A percentile compares a stretch with the other conserved stretches of the same genome.
Evolutionary conservation across 208 protist species (phyloP).

Genomic region (Acanthamoeba sp.): DNA sequence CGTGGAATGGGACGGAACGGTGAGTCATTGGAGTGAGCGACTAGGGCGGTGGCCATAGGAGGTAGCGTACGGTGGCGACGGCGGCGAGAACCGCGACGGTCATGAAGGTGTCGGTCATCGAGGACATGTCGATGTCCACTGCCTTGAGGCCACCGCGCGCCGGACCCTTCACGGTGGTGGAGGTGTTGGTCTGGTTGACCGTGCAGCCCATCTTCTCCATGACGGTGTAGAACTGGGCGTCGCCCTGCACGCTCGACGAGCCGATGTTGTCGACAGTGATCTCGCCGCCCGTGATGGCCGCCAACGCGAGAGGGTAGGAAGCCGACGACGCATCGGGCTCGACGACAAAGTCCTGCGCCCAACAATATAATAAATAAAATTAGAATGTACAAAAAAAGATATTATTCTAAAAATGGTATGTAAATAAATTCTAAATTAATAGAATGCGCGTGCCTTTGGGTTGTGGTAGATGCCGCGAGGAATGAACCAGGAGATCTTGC

Average conservation of each 20-base stretch:
- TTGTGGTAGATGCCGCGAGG: conserved; percentile 67
- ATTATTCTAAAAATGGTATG: too few relatives aligned
- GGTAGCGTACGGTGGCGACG: conserved; percentile 68
- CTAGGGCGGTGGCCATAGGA: neutral
- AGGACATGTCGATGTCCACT: conserved; percentile 88
- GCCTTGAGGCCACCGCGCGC: conserved; percentile 72
- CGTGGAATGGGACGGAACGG: neutral
- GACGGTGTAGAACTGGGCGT: conserved; percentile 87
- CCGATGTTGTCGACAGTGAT: conserved; percentile 87
- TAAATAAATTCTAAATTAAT: too few relatives aligned
- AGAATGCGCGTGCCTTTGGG: neutral
- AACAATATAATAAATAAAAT: too few relatives aligned
- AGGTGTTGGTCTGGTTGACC: conserved; percentile 80
- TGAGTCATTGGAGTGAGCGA: neutral
- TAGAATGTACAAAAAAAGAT: too few relatives aligned
- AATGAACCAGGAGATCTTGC: conserved; percentile 70
- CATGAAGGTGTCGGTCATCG: conserved; percentile 92
- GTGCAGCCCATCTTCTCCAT: conserved; percentile 88
- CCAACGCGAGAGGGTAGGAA: conserved; percentile 89
- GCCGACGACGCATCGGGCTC: conserved; percentile 89
- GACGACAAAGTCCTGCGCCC: conserved; percentile 72
- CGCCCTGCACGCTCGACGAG: conserved; percentile 85
- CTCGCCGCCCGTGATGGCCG: conserved; percentile 86
- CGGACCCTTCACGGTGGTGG: conserved; percentile 83
- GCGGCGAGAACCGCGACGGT: conserved; percentile 87